These are phyloP conservation scores for Termitomyces sp. DNA, from an alignment of 768 basidiomycete genomes.

Conservation along the genomic window DNA sequence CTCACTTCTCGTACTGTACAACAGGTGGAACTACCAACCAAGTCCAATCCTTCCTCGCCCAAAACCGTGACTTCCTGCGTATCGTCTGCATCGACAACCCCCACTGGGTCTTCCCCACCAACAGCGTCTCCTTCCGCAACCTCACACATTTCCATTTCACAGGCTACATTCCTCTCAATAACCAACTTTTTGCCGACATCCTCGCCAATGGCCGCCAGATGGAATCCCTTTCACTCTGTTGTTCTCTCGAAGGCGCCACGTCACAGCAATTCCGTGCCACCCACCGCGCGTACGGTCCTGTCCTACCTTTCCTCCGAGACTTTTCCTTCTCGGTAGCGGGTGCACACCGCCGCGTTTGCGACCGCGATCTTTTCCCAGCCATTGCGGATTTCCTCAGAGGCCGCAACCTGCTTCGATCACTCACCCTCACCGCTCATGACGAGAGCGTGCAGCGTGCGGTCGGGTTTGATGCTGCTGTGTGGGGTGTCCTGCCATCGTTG, in stretches of 20 bases:
- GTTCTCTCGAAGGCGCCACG: conserved; percentile 45
- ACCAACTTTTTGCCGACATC: conserved; percentile 53
- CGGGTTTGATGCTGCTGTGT: conserved; percentile 65
- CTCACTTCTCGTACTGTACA: conserved; percentile 53
- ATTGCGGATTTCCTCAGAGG: conserved; percentile 63
- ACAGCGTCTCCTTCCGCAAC: conserved; percentile 52
- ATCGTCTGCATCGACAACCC: conserved; percentile 50
- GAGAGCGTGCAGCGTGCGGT: conserved; percentile 41
- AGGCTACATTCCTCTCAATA: conserved; percentile 46
- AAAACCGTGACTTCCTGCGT: conserved; percentile 48
- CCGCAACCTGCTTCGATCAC: conserved; percentile 43
- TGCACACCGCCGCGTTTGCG: conserved; percentile 37
- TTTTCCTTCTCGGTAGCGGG: conserved; percentile 51
- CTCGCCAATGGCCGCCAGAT: conserved; percentile 58
- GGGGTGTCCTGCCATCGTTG: conserved; percentile 66
- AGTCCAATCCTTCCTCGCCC: conserved; percentile 43
- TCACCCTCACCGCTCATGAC: conserved; percentile 45
- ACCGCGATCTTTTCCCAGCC: conserved; percentile 65
- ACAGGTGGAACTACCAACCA: conserved; percentile 33
- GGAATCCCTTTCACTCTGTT: conserved; percentile 53
- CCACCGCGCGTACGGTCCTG: conserved; percentile 16
- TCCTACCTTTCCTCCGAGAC: conserved; percentile 60
- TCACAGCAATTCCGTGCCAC: conserved; percentile 45
- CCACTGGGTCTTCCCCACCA: conserved; percentile 52
- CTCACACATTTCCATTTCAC: conserved; percentile 60